Evolutionary conservation across 176 grass and related monocot genomes (phyloP).

Genomic region (Raddia guianensis): DNA sequence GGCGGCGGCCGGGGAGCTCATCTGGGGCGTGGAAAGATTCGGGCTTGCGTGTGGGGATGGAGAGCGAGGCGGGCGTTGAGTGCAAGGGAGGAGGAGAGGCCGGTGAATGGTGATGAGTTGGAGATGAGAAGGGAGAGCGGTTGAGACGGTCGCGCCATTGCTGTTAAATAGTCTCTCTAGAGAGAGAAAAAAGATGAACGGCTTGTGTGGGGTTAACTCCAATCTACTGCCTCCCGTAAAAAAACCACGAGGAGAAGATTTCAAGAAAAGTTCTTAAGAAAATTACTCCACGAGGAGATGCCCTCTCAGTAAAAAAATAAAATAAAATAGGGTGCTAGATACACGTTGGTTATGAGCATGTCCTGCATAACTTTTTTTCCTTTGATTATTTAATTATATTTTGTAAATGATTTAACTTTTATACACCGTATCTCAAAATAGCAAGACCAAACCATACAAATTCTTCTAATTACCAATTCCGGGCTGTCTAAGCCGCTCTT

Average conservation of each 20-base stretch:
- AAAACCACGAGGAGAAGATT: neutral
- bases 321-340: no score
- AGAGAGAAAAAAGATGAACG: constrained; percentile 12
- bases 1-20: constrained; percentile 32
- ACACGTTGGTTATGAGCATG: no score
- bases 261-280: no score
- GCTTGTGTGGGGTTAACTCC: constrained; percentile 8
- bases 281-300: no score
- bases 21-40: neutral
- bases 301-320: no score
- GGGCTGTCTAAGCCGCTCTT: no score
- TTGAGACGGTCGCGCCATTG: constrained; percentile 42
- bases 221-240: neutral
- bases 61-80: neutral
- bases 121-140: neutral
- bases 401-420: no score
- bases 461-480: no score
- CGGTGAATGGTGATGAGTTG: neutral
- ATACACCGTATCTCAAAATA: no score
- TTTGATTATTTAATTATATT: no score
- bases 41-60: constrained; percentile 14
- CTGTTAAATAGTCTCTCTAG: constrained; percentile 51
- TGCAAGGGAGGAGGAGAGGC: neutral
- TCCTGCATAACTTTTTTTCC: no score
- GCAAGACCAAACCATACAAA: no score